phyloP scores from a whole-genome alignment of 2,329 filamentous ascomycete species.

The Verticillium longisporum region DNA sequence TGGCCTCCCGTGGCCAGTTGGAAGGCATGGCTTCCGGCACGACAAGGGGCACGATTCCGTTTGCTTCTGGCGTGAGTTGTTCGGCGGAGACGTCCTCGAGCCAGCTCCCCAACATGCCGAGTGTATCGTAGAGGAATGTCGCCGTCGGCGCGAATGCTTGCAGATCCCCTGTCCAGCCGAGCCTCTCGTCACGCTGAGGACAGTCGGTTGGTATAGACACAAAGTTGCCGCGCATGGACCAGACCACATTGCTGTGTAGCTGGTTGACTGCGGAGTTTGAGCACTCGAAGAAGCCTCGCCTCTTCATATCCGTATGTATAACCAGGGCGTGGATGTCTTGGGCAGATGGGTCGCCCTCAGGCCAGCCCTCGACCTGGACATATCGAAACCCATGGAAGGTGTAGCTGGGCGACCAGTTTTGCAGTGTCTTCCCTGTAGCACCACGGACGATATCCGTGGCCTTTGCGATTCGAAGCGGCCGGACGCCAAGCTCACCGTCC shows the following conservation, averaged over 20 bases:
- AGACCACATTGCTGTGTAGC: constrained; percentile 6
- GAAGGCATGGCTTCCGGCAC: constrained; percentile 17
- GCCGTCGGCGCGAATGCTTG: constrained; percentile 6
- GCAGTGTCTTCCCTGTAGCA: neutral
- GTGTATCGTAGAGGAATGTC: constrained; percentile 5
- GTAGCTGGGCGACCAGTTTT: constrained; percentile 3
- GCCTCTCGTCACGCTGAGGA: constrained; percentile 5
- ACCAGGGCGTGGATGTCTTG: constrained; percentile 4
- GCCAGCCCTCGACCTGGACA: constrained; percentile 5
- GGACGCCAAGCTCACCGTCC: constrained; percentile 2
- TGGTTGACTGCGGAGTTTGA: constrained; percentile 5
- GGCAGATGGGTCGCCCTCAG: neutral
- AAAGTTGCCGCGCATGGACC: constrained; percentile 8
- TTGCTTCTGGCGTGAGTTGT: constrained; percentile 19
- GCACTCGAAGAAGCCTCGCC: constrained; percentile 8
- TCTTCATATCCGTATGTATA: constrained; percentile 7
- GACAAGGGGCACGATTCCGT: constrained; percentile 23
- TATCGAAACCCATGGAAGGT: constrained; percentile 9
- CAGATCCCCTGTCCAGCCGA: constrained; percentile 8
- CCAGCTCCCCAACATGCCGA: constrained; percentile 7
- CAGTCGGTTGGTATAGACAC: constrained; percentile 6
- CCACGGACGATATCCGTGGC: constrained; percentile 2
- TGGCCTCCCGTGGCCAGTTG: constrained; percentile 7
- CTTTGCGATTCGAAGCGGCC: constrained; percentile 3
- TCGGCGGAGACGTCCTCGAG: constrained; percentile 6